phyloP scores from a whole-genome alignment of 1,139 yeast genomes.

The Hemisphaericaspora lyxosophila region DNA sequence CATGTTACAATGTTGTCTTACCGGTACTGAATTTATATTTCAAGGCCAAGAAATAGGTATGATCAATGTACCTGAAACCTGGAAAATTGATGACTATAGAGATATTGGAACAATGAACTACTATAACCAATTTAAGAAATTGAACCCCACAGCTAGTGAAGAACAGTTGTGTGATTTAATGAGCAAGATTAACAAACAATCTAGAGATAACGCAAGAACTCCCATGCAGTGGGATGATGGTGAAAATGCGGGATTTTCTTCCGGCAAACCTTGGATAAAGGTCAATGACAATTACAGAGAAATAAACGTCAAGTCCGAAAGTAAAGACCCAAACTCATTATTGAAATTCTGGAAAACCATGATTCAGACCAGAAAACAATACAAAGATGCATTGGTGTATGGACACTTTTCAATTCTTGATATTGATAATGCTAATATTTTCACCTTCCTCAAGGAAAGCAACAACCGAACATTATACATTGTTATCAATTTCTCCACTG shows the following conservation, averaged over 20 bases:
- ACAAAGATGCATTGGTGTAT: constrained; percentile 44
- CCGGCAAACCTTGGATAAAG: constrained; percentile 54
- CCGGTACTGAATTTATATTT: constrained; percentile 57
- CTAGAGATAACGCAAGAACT: constrained; percentile 56
- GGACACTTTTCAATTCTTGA: constrained; percentile 47
- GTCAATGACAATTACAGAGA: constrained; percentile 50
- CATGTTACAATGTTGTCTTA: constrained; percentile 42
- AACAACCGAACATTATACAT: constrained; percentile 29
- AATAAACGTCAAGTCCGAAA: constrained; percentile 48
- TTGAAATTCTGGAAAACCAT: constrained; percentile 45
- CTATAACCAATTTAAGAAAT: constrained; percentile 32
- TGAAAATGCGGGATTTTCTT: constrained; percentile 48
- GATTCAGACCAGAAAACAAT: constrained; percentile 41
- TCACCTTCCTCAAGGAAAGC: constrained; percentile 36
- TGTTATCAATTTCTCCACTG: constrained; percentile 44
- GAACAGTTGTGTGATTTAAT: constrained; percentile 24
- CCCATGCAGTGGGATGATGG: constrained; percentile 57
- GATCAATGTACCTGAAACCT: constrained; percentile 44
- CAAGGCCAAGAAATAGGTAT: constrained; percentile 64
- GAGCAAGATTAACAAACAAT: constrained; percentile 33
- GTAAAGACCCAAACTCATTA: constrained; percentile 46
- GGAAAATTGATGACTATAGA: constrained; percentile 50
- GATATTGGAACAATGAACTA: constrained; percentile 50
- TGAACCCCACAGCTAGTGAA: constrained; percentile 26
- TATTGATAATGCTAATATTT: constrained; percentile 32